Evolutionary conservation across 345 rosid species (phyloP).

Genomic region (Populus tremula): DNA sequence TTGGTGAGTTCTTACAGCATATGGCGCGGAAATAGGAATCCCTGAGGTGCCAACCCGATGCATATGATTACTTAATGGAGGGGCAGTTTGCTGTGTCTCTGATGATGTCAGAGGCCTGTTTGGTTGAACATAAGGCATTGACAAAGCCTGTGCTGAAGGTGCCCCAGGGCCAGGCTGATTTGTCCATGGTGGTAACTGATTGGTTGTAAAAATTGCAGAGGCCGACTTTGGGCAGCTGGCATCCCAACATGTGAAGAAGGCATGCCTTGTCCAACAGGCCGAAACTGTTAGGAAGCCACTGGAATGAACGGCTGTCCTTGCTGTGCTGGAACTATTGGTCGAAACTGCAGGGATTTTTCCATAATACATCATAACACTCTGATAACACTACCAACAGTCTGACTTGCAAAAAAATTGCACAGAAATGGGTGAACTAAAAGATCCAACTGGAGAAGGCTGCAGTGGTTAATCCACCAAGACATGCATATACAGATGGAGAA

Average conservation of each 20-base stretch:
- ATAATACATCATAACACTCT: not conserved
- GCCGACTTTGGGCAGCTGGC: slow-evolving; percentile 42
- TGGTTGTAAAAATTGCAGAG: slow-evolving; percentile 62
- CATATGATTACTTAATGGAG: slow-evolving; percentile 32
- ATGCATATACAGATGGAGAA: not conserved
- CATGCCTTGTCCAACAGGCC: slow-evolving; percentile 61
- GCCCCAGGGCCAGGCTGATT: slow-evolving; percentile 62
- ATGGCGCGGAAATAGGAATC: slow-evolving; percentile 51
- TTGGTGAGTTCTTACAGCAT: slow-evolving; percentile 43
- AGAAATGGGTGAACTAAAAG: slow-evolving; percentile 27
- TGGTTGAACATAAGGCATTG: slow-evolving; percentile 54
- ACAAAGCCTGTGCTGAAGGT: slow-evolving; percentile 57
- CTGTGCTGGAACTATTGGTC: slow-evolving; percentile 58
- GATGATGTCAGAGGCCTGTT: slow-evolving; percentile 54
- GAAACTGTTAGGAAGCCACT: slow-evolving; percentile 62
- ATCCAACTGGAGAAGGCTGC: slow-evolving; percentile 37
- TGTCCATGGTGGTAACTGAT: slow-evolving; percentile 63
- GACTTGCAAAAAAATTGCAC: slow-evolving; percentile 22
- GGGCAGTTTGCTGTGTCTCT: slow-evolving; percentile 50
- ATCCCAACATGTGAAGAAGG: slow-evolving; percentile 49
- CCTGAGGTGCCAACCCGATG: slow-evolving; percentile 55
- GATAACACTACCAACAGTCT: slow-evolving; percentile 2
- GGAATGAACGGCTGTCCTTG: slow-evolving; percentile 66
- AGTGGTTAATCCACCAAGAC: slow-evolving; percentile 25
- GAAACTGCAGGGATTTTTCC: slow-evolving; percentile 48